These are phyloP conservation scores for Hymenoscyphus repandus DNA, from an alignment of 2,329 filamentous ascomycete species.

Conservation along the genomic window DNA sequence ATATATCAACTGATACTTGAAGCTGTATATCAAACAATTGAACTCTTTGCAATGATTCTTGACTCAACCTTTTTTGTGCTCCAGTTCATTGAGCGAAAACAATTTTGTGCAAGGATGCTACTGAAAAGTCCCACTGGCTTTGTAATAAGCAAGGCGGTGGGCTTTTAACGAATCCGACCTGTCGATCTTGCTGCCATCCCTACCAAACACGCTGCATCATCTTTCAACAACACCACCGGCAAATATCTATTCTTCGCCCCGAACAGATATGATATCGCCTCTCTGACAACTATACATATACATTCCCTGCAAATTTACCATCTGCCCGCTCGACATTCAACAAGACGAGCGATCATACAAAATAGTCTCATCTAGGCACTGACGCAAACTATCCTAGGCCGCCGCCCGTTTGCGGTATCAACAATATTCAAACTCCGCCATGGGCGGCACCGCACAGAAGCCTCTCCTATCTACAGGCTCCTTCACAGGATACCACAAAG, in stretches of 20 bases:
- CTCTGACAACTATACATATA: neutral
- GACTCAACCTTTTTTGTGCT: no score
- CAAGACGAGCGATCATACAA: neutral
- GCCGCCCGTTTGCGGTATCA: neutral
- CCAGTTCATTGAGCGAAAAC: no score
- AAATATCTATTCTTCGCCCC: neutral
- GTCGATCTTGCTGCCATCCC: neutral
- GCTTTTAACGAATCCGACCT: neutral
- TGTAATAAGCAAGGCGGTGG: neutral
- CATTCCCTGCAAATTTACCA: neutral
- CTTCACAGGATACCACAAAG: slow-evolving; percentile 51
- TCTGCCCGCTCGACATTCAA: no score
- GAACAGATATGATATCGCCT: neutral
- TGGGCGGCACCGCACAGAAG: slow-evolving; percentile 15
- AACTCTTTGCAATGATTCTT: no score
- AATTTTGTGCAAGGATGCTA: neutral
- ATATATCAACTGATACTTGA: no score
- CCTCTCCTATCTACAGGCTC: slow-evolving; percentile 46
- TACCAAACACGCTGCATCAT: no score
- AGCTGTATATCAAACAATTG: no score
- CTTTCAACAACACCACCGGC: neutral
- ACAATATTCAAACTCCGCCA: slow-evolving; percentile 10
- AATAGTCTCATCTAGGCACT: no score
- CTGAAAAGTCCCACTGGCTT: neutral
- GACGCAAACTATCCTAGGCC: neutral